Conservation (phyloP, 2,329 filamentous ascomycete species). For the Penicillium sp. region DNA sequence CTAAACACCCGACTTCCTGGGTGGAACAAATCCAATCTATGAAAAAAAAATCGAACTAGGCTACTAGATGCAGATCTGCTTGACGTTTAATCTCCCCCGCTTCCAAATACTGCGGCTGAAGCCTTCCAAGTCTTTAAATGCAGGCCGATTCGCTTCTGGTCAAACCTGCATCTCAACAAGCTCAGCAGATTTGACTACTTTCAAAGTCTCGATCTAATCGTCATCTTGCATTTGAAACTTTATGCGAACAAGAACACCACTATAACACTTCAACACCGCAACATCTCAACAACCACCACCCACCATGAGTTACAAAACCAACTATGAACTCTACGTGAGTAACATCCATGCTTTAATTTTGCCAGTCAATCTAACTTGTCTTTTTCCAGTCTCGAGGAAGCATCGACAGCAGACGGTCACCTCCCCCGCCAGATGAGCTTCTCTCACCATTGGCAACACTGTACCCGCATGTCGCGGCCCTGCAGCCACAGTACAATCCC, state of each 20-base stretch:
- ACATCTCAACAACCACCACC: background rate
- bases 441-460: slow-evolving; percentile 28
- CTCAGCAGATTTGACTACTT: slow-evolving; percentile 5
- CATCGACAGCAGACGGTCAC: slow-evolving; percentile 23
- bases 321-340: slow-evolving; percentile 35
- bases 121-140: slow-evolving; percentile 9
- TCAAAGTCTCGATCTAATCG: background rate
- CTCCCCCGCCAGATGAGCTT: slow-evolving; percentile 24
- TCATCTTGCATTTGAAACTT: slow-evolving; percentile 1
- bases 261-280: background rate
- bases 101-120: slow-evolving; percentile 13
- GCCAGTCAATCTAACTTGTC: background rate
- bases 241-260: background rate
- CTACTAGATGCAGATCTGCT: slow-evolving; percentile 11
- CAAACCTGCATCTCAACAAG: slow-evolving; percentile 12
- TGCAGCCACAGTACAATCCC: slow-evolving; percentile 29
- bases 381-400: slow-evolving; percentile 20
- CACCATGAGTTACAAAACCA: slow-evolving; percentile 33
- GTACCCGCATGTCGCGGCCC: slow-evolving; percentile 33
- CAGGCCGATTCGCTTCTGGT: slow-evolving; percentile 1
- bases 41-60: background rate
- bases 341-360: background rate
- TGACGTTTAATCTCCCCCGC: slow-evolving; percentile 9
- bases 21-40: slow-evolving; percentile 5
- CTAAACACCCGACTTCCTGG: slow-evolving; percentile 6